Conservation (phyloP, 257 asterid genomes). For the Misopates orontium region DNA sequence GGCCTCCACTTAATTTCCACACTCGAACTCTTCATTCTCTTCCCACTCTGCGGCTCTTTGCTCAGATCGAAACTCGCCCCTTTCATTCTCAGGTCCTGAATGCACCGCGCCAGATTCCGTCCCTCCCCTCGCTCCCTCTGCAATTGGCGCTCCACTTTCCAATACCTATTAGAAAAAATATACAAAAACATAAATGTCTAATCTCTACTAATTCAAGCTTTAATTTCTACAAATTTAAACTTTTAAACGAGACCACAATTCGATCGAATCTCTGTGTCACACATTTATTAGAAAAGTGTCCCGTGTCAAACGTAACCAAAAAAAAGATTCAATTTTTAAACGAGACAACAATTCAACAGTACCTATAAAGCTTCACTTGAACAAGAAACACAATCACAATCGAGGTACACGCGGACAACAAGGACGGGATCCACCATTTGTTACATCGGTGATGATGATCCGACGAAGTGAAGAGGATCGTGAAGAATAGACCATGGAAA, state of each 20-base stretch:
- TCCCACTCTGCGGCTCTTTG: constrained; percentile 74
- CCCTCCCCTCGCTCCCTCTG: constrained; percentile 69
- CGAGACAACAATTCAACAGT: neutral
- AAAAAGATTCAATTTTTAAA: no score
- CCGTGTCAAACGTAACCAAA: no score
- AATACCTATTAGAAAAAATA: constrained; percentile 42
- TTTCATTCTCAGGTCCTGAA: constrained; percentile 95
- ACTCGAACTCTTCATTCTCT: constrained; percentile 91
- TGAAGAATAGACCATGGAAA: constrained; percentile 68
- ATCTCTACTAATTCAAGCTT: no score
- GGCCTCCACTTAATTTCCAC: constrained; percentile 97
- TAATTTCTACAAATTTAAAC: no score
- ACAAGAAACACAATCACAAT: constrained; percentile 50
- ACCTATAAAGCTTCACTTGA: constrained; percentile 71
- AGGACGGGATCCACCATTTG: constrained; percentile 86
- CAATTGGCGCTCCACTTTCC: constrained; percentile 70
- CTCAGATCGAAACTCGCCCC: constrained; percentile 82
- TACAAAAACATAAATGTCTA: no score
- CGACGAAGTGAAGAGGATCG: constrained; percentile 56
- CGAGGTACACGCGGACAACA: constrained; percentile 47
- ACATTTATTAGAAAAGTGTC: no score
- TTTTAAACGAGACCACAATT: no score
- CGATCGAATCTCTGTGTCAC: no score
- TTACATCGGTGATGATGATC: constrained; percentile 33
- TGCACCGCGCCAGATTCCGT: constrained; percentile 65